Percentiles rank a stretch among this genome's conserved stretches.
These are phyloP conservation scores for Acanthochlamys bracteata DNA, from an alignment of 106 monocot species.

Conservation along the genomic window DNA sequence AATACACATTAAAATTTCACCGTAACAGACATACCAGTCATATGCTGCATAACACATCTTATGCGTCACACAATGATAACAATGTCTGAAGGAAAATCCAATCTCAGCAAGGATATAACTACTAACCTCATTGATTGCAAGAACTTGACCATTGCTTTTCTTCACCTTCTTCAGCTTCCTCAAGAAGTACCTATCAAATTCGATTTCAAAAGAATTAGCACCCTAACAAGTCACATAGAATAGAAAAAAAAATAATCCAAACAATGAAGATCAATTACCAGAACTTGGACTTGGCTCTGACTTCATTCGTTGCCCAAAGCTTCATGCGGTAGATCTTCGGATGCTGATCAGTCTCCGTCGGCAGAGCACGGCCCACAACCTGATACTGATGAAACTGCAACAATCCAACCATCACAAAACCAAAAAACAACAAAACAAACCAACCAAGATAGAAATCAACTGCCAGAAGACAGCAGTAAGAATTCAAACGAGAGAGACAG, in stretches of 20 bases:
- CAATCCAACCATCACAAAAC: background rate
- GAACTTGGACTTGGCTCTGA: constrained; percentile 80
- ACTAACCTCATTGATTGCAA: constrained; percentile 77
- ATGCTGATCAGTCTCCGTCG: constrained; percentile 52
- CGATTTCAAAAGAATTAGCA: background rate
- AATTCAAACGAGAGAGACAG: too few relatives aligned
- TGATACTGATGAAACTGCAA: constrained; percentile 87
- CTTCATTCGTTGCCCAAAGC: constrained; percentile 87
- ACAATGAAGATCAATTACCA: constrained; percentile 33
- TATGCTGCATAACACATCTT: too few relatives aligned
- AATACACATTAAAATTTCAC: too few relatives aligned
- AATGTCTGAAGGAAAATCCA: too few relatives aligned
- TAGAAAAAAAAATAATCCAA: background rate
- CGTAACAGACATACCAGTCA: too few relatives aligned
- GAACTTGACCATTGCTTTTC: constrained; percentile 85
- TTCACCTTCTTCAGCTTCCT: constrained; percentile 95
- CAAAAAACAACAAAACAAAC: background rate
- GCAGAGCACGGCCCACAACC: constrained; percentile 70
- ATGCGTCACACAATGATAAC: too few relatives aligned
- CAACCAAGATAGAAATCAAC: background rate
- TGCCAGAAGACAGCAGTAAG: too few relatives aligned
- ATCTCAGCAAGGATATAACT: background rate
- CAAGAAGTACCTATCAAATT: constrained; percentile 62
- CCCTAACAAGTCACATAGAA: background rate
- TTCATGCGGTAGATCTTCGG: constrained; percentile 86